phyloP scores from a whole-genome alignment of 371 early-diverging fungal species.

The Saksenaea vasiformis region DNA sequence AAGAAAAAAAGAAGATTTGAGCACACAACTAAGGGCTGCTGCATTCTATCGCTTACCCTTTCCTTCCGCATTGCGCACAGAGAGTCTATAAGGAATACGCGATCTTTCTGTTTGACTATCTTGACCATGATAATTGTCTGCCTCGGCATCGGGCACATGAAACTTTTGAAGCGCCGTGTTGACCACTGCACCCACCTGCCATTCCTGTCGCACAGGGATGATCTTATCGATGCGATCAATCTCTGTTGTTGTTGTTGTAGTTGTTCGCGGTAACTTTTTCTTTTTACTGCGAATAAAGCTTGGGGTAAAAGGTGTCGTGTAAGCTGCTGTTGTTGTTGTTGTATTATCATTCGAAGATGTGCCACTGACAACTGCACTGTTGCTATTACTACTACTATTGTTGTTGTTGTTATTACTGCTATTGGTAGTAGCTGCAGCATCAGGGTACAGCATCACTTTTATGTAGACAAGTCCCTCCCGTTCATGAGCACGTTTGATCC shows the following conservation, averaged over 20 bases:
- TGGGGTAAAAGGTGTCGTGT: background rate
- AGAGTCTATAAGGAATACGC: background rate
- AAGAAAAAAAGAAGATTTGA: background rate
- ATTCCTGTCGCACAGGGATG: constrained; percentile 14
- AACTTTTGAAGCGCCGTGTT: constrained; percentile 21
- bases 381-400: no score
- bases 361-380: background rate
- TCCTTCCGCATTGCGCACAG: background rate
- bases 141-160: constrained; percentile 17
- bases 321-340: background rate
- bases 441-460: constrained; percentile 12
- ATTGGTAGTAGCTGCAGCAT: background rate
- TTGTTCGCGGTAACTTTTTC: constrained; percentile 4
- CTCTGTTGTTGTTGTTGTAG: background rate
- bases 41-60: background rate
- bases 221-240: constrained; percentile 24
- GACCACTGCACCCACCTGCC: constrained; percentile 13
- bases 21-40: background rate
- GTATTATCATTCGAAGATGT: background rate
- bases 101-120: background rate
- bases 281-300: background rate
- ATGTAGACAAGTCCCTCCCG: constrained; percentile 11
- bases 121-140: constrained; percentile 6
- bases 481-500: constrained; percentile 10
- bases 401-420: no score